phyloP scores from a whole-genome alignment of 768 basidiomycete species.

The Omphalotus guepiniiformis region DNA sequence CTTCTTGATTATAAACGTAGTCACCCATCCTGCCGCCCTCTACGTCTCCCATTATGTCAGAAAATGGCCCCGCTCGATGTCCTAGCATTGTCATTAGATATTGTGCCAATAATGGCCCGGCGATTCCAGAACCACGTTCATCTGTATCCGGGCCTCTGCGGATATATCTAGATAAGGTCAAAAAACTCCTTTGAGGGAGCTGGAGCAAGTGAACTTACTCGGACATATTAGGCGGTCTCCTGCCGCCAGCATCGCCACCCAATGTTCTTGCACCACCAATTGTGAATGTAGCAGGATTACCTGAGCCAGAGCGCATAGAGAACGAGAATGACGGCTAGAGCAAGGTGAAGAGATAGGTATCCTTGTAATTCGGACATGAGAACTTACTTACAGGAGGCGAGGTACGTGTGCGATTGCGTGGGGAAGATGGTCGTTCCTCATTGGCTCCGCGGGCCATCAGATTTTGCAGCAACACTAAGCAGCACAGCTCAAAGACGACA shows the following conservation, averaged over 20 bases:
- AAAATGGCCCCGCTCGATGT: conserved; percentile 41
- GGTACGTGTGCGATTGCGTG: too few species aligned
- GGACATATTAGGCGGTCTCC: conserved; percentile 39
- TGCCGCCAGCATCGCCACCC: conserved; percentile 23
- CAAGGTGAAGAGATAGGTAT: not conserved
- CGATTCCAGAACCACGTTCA: conserved; percentile 37
- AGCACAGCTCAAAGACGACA: not conserved
- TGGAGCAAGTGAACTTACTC: conserved; percentile 38
- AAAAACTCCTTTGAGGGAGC: too few species aligned
- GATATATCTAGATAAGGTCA: conserved; percentile 27
- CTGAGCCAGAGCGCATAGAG: conserved; percentile 28
- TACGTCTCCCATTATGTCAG: conserved; percentile 34
- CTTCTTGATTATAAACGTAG: conserved; percentile 91
- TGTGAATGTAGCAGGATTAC: conserved; percentile 29
- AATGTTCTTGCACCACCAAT: conserved; percentile 30
- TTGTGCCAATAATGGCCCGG: conserved; percentile 64
- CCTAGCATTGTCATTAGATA: conserved; percentile 65
- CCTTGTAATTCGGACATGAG: too few species aligned
- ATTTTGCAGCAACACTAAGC: conserved; percentile 16
- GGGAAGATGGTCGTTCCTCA: conserved; percentile 4
- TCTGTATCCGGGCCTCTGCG: conserved; percentile 24
- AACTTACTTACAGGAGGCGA: not conserved
- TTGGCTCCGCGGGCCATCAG: conserved; percentile 17
- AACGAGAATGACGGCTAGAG: conserved; percentile 21
- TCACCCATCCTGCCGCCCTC: conserved; percentile 73